phyloP scores from a whole-genome alignment of 495 filamentous ascomycete species.

The Aspergillus hancockii region DNA sequence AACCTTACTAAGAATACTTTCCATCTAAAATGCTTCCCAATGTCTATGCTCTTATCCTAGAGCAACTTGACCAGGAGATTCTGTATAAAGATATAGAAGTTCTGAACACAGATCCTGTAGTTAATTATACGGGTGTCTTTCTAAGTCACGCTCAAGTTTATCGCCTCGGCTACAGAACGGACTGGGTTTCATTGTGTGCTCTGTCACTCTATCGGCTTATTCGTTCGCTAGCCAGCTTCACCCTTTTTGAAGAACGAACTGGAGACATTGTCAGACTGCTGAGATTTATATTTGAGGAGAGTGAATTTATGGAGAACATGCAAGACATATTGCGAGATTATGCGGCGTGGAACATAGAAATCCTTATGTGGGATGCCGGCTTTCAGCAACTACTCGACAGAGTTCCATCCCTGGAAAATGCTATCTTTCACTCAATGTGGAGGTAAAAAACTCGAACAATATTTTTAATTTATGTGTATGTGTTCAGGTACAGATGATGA shows the following conservation, averaged over 20 bases:
- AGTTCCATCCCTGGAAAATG: slow-evolving; percentile 16
- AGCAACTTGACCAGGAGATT: slow-evolving; percentile 12
- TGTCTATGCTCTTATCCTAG: slow-evolving; percentile 9
- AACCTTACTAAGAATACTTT: slow-evolving; percentile 18
- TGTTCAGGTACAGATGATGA: too few relatives aligned
- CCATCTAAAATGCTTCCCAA: slow-evolving; percentile 5
- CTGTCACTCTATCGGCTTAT: slow-evolving; percentile 34
- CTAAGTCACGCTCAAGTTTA: slow-evolving; percentile 33
- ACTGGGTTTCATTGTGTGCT: slow-evolving; percentile 25
- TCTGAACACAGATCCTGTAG: slow-evolving; percentile 13
- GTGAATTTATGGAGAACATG: slow-evolving; percentile 23
- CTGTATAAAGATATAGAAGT: slow-evolving; percentile 4
- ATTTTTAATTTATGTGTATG: slow-evolving; percentile 1
- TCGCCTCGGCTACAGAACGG: slow-evolving; percentile 28
- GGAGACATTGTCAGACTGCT: slow-evolving; percentile 33
- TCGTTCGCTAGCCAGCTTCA: slow-evolving; percentile 28
- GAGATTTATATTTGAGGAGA: slow-evolving; percentile 35
- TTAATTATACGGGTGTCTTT: slow-evolving; percentile 32
- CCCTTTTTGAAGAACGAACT: slow-evolving; percentile 27
- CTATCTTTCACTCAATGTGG: slow-evolving; percentile 20
- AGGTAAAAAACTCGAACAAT: slow-evolving; percentile 8
- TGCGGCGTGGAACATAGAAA: slow-evolving; percentile 28
- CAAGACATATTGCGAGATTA: slow-evolving; percentile 29
- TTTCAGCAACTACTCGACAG: slow-evolving; percentile 22
- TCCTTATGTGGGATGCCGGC: slow-evolving; percentile 26